Evolutionary conservation across 2,329 filamentous ascomycete species (phyloP), one percentile per base, ranked within the genome.

Genomic region (Cytospora chrysosperma): DNA sequence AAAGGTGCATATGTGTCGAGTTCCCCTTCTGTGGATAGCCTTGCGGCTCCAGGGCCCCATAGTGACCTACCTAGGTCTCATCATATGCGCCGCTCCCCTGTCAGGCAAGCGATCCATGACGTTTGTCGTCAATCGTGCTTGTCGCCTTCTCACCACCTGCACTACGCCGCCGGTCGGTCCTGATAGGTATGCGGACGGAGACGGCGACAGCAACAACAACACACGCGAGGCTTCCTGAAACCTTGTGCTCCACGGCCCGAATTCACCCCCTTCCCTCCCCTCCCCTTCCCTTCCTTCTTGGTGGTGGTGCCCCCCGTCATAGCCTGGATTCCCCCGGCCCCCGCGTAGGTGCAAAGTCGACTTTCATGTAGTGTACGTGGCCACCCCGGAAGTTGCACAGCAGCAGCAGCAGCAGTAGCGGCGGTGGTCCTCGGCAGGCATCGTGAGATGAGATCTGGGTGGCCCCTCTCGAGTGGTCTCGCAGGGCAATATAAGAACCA

Each of bases 401-500:
- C 30, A 52, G 50, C 21, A 24, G 40, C 30, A 13, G 19, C 17
- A n/a, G 26, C 24, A 13, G 40, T 5, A 34, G 26, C 55, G n/a
- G n/a, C n/a, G n/a, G n/a, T n/a, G n/a, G n/a, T n/a, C n/a, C n/a
- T n/a, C n/a, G n/a, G n/a, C n/a, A n/a, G n/a, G n/a, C n/a, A n/a
- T 43, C 27, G 59, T 51, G 54, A 32, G 49, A 59, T 52, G 57
- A 40, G 57, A 59, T 59, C 57, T 28, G 57, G 57, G 34, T n/a
- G 34, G 30, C 10, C 34, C 30, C 49, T 28, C 13, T 12, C 8
- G 24, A 37, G 50, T 30, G 24, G 63, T 65, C 50, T 62, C 50
- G 59, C 63, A 65, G 47, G 47, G 26, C 63, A 65, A 65, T 62
- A 59, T 65, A 47, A 52, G 59, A 62, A 62, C n/a, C n/a, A n/a